Conservation (phyloP, 352 stramenopile species). For the Phytopythium cucurbitacearum region DNA sequence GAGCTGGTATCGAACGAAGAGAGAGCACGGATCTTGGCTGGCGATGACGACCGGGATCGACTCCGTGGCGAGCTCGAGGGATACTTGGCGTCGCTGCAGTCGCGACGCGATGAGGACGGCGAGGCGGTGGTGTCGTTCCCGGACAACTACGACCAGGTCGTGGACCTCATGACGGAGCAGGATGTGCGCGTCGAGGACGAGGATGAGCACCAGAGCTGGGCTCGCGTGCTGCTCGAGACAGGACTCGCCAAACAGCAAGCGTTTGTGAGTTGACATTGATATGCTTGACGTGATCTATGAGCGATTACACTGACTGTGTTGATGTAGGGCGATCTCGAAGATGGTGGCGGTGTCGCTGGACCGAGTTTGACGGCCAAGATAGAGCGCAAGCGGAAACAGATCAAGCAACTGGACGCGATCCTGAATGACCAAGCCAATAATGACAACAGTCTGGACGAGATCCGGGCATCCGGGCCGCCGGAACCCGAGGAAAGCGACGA, state of each 20-base stretch:
- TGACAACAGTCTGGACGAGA: neutral
- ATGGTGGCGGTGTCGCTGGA: constrained; percentile 24
- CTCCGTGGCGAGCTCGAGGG: constrained; percentile 35
- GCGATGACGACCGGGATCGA: constrained; percentile 32
- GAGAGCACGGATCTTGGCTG: constrained; percentile 13
- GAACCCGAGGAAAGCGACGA: constrained; percentile 9
- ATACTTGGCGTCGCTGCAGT: constrained; percentile 39
- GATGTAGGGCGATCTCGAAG: constrained; percentile 37
- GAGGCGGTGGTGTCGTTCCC: constrained; percentile 50
- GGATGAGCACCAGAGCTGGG: constrained; percentile 39
- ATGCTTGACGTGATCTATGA: neutral
- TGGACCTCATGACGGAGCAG: constrained; percentile 59
- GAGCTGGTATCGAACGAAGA: neutral
- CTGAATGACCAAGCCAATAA: constrained; percentile 63
- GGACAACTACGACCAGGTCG: constrained; percentile 56
- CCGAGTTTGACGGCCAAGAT: constrained; percentile 46
- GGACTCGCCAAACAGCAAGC: constrained; percentile 64
- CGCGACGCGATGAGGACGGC: constrained; percentile 39
- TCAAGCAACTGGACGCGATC: constrained; percentile 53
- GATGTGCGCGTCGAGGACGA: constrained; percentile 31
- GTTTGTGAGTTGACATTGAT: constrained; percentile 29
- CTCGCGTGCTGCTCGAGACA: constrained; percentile 51
- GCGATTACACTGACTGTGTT: neutral
- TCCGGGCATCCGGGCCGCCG: neutral
- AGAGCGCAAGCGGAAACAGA: constrained; percentile 63